Evolutionary conservation across 2,329 filamentous ascomycete genomes (phyloP).

Genomic region (Penicillium aurantiogriseum): DNA sequence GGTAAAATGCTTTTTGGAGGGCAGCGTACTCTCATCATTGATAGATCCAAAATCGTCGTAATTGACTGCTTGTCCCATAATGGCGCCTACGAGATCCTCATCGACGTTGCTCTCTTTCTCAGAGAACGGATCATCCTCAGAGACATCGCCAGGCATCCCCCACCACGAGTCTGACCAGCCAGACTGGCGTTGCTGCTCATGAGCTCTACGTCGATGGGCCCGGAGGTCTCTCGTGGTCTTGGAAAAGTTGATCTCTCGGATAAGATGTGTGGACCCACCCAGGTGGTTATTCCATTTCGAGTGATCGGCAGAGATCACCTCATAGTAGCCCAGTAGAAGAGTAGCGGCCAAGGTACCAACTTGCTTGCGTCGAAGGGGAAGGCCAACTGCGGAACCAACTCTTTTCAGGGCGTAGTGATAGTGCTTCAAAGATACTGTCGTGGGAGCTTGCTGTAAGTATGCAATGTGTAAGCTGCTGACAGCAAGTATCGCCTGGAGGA

Average conservation of each 20-base stretch:
- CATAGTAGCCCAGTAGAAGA: slow-evolving; percentile 83
- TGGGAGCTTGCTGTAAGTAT: slow-evolving; percentile 69
- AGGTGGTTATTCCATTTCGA: slow-evolving; percentile 94
- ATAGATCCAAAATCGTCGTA: slow-evolving; percentile 60
- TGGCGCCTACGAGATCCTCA: slow-evolving; percentile 55
- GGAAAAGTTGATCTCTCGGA: slow-evolving; percentile 77
- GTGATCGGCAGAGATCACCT: slow-evolving; percentile 92
- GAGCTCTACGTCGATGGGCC: slow-evolving; percentile 56
- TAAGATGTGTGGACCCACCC: slow-evolving; percentile 75
- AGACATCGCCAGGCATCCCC: slow-evolving; percentile 30
- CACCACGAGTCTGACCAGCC: slow-evolving; percentile 24
- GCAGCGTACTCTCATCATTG: slow-evolving; percentile 28
- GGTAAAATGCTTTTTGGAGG: slow-evolving; percentile 38
- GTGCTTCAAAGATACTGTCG: slow-evolving; percentile 82
- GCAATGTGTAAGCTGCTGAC: slow-evolving; percentile 85
- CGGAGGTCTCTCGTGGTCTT: slow-evolving; percentile 71
- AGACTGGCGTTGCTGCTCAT: slow-evolving; percentile 31
- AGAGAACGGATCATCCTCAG: slow-evolving; percentile 44
- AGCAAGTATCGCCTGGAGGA: slow-evolving; percentile 88
- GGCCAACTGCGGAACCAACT: slow-evolving; percentile 71
- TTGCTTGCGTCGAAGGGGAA: slow-evolving; percentile 66
- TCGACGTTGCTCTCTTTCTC: slow-evolving; percentile 52
- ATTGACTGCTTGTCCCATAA: slow-evolving; percentile 58
- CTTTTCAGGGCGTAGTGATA: slow-evolving; percentile 82
- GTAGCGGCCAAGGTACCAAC: slow-evolving; percentile 85